Base-by-base conservation (phyloP, 768 basidiomycete species). In the Epithele typhae region DNA sequence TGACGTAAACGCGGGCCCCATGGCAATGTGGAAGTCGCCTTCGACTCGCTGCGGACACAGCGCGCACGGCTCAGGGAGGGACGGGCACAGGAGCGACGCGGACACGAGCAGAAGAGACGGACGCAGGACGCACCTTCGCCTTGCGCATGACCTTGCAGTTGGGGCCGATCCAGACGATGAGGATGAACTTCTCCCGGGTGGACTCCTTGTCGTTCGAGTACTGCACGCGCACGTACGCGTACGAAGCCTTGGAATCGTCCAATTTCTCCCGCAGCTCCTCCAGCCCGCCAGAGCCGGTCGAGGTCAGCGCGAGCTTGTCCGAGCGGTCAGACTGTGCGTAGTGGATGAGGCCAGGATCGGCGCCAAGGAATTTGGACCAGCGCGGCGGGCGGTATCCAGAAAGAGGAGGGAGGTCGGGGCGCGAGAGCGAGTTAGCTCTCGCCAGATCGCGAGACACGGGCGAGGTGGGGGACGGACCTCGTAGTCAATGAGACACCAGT, bases 401-500 rank as follows among this genome's bases (percentile, higher is more conserved):
- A 51, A 19, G 46, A 24, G 36, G 27, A 33, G 37, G 41, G 24
- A 30, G 14, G 18, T 34, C 19, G 12, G 40, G 49, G 42, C 32
- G 21, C 10, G 21, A 22, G 32, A 14, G 27, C 27, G 30, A 22
- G 35, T 38, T 34, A 42, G 47, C 22, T 30, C 35, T 25, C 37
- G n/a, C 23, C 37, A 24, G 27, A 40, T 24, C 22, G 19, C 37
- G 18, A 36, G 11, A 32, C 25, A 41, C 9, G 34, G 19, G 22
- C 42, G 32, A 15, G 27, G 39, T 10, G 40, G n/a, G n/a, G n/a
- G n/a, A n/a, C 74, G 60, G 55, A 81, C 84, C 72, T 87, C 84
- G 65, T 97, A 98, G 64, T 95, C 89, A 48, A 96, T 68, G 46
- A 97, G 72, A 37, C 94, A 62, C 92, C 92, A 97, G 64, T 88